Evolutionary conservation across 345 rosid species (phyloP), one percentile per base, ranked within the genome.

Genomic region (Kandelia obovata): DNA sequence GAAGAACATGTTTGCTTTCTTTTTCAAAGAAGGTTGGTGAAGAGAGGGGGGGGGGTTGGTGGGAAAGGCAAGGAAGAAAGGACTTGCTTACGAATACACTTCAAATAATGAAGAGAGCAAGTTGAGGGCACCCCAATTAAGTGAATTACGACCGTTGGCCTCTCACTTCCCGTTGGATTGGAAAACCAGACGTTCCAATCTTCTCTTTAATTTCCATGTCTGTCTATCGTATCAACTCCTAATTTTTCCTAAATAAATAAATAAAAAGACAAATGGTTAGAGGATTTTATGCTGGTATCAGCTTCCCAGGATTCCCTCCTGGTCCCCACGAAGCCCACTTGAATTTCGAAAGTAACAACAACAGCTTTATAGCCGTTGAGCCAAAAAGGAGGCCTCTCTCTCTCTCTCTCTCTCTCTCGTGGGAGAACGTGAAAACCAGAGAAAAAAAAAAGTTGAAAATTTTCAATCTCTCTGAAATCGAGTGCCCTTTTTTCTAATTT

Each of bases 301-400:
- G 51, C 39, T 55, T 8, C 64, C 32, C 1, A 6, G 30, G 68
- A 69, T 72, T 52, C 39, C 64, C 39, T 23, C 1, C 49, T 0
- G 21, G 26, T 58, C 66, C 72, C 77, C 66, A 27, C 61, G 19
- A 25, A n/a, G 25, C 58, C 34, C 61, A 69, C 73, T 68, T 34
- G 37, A 58, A 80, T 57, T 73, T 82, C 47, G 65, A 78, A 84
- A 75, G n/a, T 25, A 30, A 65, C 65, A 27, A 49, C 15, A 58
- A 73, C 67, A 70, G 67, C 79, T 79, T 86, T 77, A 82, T 86
- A 92, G 90, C 97, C 96, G 94, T 92, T 88, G 89, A 69, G 75
- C 64, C 51, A 46, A 68, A 71, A 70, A 77, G 23, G 43, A 1
- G 10, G 47, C 49, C 68, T 47, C 62, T 49, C 52, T 49, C 51